These are phyloP conservation scores for Magnusiomyces suaveolens DNA, from an alignment of 1,139 yeast genomes.

Conservation along the genomic window DNA sequence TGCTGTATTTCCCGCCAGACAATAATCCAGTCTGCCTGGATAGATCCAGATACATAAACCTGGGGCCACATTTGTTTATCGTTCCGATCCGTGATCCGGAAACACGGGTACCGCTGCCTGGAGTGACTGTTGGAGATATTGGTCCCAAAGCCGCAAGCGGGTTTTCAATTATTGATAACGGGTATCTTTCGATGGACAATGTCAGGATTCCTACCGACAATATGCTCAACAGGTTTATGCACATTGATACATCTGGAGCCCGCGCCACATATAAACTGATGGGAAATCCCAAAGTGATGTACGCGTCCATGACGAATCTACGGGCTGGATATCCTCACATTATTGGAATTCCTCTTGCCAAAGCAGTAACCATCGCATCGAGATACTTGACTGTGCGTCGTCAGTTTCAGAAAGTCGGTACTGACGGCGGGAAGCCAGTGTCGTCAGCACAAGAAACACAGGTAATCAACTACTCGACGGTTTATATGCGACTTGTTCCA, in stretches of 20 bases:
- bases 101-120: slow-evolving; percentile 52
- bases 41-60: slow-evolving; percentile 33
- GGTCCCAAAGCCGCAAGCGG: slow-evolving; percentile 66
- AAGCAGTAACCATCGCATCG: slow-evolving; percentile 60
- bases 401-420: slow-evolving; percentile 44
- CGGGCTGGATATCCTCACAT: slow-evolving; percentile 71
- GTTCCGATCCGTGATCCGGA: slow-evolving; percentile 63
- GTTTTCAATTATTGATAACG: slow-evolving; percentile 43
- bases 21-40: background rate
- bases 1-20: slow-evolving; percentile 45
- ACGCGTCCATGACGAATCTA: slow-evolving; percentile 65
- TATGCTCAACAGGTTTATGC: slow-evolving; percentile 59
- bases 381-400: slow-evolving; percentile 72
- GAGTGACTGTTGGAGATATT: slow-evolving; percentile 66
- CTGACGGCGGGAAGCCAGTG: slow-evolving; percentile 10
- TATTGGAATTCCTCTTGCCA: slow-evolving; percentile 60
- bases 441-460: slow-evolving; percentile 41
- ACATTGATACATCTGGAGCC: slow-evolving; percentile 39
- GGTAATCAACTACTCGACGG: slow-evolving; percentile 61
- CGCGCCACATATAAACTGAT: slow-evolving; percentile 57
- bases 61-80: slow-evolving; percentile 70
- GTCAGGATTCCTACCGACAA: slow-evolving; percentile 63
- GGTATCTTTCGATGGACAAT: slow-evolving; percentile 68
- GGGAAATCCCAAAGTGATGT: slow-evolving; percentile 55
- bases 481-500: slow-evolving; percentile 65